These are phyloP conservation scores for Aspergillus sparsus DNA, from an alignment of 495 filamentous ascomycete species.

Conservation along the genomic window DNA sequence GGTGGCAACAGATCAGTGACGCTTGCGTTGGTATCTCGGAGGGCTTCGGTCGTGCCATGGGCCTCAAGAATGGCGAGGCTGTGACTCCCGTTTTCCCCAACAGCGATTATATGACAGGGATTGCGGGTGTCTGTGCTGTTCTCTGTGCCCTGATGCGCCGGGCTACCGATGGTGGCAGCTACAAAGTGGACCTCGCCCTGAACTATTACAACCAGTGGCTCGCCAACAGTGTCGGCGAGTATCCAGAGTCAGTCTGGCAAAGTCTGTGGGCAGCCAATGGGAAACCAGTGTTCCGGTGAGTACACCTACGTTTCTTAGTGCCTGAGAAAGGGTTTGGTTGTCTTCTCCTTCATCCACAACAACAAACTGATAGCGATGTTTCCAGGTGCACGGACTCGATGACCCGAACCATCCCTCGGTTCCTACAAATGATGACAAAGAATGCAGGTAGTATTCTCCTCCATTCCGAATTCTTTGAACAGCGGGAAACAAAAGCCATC, in stretches of 20 bases:
- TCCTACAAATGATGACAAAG: not conserved
- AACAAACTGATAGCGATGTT: constrained; percentile 16
- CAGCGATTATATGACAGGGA: too few species aligned
- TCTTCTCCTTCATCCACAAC: constrained; percentile 16
- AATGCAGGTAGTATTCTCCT: constrained; percentile 16
- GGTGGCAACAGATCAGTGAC: constrained; percentile 53
- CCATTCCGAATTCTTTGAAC: constrained; percentile 24
- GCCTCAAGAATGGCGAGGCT: too few species aligned
- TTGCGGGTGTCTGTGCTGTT: too few species aligned
- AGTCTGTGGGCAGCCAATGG: constrained; percentile 16
- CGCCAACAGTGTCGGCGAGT: constrained; percentile 18
- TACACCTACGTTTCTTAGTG: too few species aligned
- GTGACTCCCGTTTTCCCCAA: too few species aligned
- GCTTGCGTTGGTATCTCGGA: constrained; percentile 18
- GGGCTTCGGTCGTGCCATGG: too few species aligned
- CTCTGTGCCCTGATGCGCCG: too few species aligned
- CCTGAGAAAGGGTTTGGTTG: too few species aligned
- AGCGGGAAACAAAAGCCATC: constrained; percentile 4
- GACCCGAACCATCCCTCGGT: too few species aligned
- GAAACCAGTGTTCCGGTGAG: too few species aligned
- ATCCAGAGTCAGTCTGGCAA: constrained; percentile 19
- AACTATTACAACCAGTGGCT: constrained; percentile 37
- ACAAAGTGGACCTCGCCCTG: constrained; percentile 1
- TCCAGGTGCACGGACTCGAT: constrained; percentile 1
- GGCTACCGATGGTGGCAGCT: too few species aligned